Evolutionary conservation across 2,329 filamentous ascomycete genomes (phyloP), one percentile per base, ranked within the genome.

Genomic region (Colletotrichum siamense): DNA sequence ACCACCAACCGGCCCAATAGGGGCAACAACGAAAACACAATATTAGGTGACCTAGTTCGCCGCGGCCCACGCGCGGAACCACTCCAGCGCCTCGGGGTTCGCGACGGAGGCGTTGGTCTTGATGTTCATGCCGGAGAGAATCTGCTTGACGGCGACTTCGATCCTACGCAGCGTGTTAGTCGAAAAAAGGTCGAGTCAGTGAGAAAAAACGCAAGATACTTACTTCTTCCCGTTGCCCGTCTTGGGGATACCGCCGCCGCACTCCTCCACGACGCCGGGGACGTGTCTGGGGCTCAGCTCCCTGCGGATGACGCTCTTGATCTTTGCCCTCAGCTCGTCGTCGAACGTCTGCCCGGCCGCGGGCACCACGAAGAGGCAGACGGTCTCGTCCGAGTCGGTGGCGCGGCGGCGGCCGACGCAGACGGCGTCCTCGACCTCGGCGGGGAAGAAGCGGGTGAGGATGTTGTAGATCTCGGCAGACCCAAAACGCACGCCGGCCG

Each of bases 401-500:
- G 91, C 88, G 22, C 92, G 90, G 73, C 96, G 88, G 4, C 95
- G 90, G 0, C 97, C 96, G 44, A 99, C 92, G 81, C 96, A 99
- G 3, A 99, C 89, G 1, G 95, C 95, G 81, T 99, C 96, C 76
- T 95, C 94, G 22, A 99, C 88, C 72, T 96, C 91, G 13, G 89
- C 86, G 0, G 93, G 91, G 80, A 98, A 98, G 85, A 96, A 94
- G 79, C 95, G 92, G 3, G 97, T 91, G 32, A 99, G 87, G n/a
- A 98, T 89, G 82, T 98, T 98, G 85, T 99, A 99, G 24, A 99
- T 98, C 87, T 99, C 97, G 1, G 96, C 96, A 36, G 93, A 96
- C 6, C 96, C 96, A 82, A 99, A 99, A 1, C 96, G 90, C 22
- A 99, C 95, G 4, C 97, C 97, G 0, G 94, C 92, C 0, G 97